Conservation (phyloP, 495 filamentous ascomycete species). For the Penicillium taxi region DNA sequence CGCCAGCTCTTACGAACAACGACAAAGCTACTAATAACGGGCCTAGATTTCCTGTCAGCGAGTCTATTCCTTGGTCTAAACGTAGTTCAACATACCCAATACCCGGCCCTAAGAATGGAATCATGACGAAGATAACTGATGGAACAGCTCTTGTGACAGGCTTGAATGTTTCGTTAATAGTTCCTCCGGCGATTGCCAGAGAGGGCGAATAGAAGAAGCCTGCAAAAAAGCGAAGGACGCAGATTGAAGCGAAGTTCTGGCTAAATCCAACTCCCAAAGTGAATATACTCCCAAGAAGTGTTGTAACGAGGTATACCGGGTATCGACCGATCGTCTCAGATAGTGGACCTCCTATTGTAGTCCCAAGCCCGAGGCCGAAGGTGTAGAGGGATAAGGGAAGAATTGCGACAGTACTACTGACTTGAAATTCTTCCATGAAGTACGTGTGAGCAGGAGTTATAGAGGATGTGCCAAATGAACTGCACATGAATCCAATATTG, state of each 20-base stretch:
- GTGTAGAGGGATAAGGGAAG: conserved; percentile 50
- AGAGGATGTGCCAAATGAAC: conserved; percentile 48
- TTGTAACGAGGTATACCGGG: conserved; percentile 45
- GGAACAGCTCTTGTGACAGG: conserved; percentile 25
- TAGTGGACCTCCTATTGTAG: conserved; percentile 50
- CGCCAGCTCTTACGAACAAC: conserved; percentile 51
- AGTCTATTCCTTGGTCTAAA: conserved; percentile 23
- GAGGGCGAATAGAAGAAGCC: conserved; percentile 41
- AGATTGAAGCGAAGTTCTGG: conserved; percentile 45
- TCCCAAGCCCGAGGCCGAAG: conserved; percentile 52
- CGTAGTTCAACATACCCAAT: conserved; percentile 20
- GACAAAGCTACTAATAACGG: conserved; percentile 57
- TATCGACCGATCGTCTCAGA: conserved; percentile 53
- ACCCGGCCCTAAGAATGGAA: conserved; percentile 29
- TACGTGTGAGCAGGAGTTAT: conserved; percentile 38
- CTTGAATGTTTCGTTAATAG: conserved; percentile 38
- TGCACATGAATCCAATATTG: no score
- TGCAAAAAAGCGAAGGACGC: conserved; percentile 54
- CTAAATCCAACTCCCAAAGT: conserved; percentile 54
- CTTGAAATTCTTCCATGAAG: conserved; percentile 39
- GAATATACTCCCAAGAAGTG: conserved; percentile 50
- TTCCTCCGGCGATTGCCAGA: conserved; percentile 36
- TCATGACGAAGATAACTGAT: conserved; percentile 30
- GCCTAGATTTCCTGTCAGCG: conserved; percentile 30
- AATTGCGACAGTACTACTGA: conserved; percentile 44